These are phyloP conservation scores for Huntiella bhutanensis DNA, from an alignment of 2,329 filamentous ascomycete genomes.

Conservation along the genomic window DNA sequence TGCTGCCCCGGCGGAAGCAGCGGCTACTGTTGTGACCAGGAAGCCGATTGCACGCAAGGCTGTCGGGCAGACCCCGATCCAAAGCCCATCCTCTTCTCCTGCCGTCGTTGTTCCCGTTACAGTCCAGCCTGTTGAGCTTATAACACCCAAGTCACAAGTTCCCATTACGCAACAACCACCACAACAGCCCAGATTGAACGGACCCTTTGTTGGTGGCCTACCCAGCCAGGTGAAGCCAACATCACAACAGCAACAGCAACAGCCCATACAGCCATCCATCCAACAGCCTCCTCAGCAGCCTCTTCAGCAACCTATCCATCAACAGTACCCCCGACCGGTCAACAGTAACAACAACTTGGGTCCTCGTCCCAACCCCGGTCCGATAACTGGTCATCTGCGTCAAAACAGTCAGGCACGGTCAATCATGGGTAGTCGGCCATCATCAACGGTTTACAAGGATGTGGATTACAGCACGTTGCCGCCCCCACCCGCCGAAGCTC, in stretches of 20 bases:
- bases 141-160: background rate
- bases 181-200: background rate
- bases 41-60: constrained; percentile 2
- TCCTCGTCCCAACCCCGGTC: too few relatives aligned
- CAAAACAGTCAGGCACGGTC: background rate
- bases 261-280: background rate
- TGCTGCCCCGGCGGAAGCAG: constrained; percentile 7
- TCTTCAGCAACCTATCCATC: too few relatives aligned
- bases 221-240: too few relatives aligned
- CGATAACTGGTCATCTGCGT: background rate
- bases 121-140: background rate
- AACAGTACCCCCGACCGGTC: too few relatives aligned
- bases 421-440: background rate
- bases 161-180: background rate
- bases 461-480: constrained; percentile 18
- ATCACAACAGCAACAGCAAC: too few relatives aligned
- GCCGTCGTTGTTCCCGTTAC: background rate
- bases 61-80: background rate
- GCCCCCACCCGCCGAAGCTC: constrained; percentile 20
- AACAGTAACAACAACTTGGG: too few relatives aligned
- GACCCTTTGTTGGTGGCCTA: too few relatives aligned
- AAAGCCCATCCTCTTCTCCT: background rate
- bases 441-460: constrained; percentile 24
- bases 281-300: too few relatives aligned
- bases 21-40: background rate